Conservation (phyloP, 116 monocot species). For the Iris pallida region DNA sequence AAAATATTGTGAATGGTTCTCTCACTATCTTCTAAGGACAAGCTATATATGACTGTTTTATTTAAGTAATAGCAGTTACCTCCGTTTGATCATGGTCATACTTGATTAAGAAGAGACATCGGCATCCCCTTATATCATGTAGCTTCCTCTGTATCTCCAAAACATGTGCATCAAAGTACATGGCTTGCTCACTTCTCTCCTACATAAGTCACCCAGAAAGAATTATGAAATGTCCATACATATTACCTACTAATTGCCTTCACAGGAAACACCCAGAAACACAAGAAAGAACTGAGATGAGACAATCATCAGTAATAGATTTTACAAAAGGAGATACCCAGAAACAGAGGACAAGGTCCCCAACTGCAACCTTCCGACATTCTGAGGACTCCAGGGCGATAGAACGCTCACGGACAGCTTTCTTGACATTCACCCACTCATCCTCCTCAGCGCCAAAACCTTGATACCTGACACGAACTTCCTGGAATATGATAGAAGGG, state of each 20-base stretch:
- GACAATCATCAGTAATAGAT: neutral
- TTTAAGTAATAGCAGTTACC: conserved; percentile 13
- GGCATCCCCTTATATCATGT: conserved; percentile 49
- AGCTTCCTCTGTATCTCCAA: conserved; percentile 30
- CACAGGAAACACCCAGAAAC: neutral
- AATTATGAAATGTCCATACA: neutral
- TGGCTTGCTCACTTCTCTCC: conserved; percentile 37
- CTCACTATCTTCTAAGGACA: neutral
- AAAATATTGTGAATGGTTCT: neutral
- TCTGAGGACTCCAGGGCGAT: conserved; percentile 47
- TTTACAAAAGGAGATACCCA: conserved; percentile 18
- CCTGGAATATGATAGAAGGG: conserved; percentile 13
- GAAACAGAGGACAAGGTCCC: conserved; percentile 55
- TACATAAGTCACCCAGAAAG: conserved; percentile 3
- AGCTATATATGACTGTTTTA: neutral
- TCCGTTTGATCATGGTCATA: conserved; percentile 39
- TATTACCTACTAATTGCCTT: neutral
- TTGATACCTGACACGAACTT: conserved; percentile 41
- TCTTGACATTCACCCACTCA: conserved; percentile 50
- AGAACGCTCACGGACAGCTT: conserved; percentile 38
- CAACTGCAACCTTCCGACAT: conserved; percentile 32
- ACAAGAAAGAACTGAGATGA: too few relatives aligned
- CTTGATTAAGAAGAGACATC: conserved; percentile 32
- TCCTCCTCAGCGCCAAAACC: conserved; percentile 52
- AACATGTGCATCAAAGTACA: conserved; percentile 46